Evolutionary conservation across 352 stramenopile species (phyloP).

Genomic region (Globisporangium megalacanthum): DNA sequence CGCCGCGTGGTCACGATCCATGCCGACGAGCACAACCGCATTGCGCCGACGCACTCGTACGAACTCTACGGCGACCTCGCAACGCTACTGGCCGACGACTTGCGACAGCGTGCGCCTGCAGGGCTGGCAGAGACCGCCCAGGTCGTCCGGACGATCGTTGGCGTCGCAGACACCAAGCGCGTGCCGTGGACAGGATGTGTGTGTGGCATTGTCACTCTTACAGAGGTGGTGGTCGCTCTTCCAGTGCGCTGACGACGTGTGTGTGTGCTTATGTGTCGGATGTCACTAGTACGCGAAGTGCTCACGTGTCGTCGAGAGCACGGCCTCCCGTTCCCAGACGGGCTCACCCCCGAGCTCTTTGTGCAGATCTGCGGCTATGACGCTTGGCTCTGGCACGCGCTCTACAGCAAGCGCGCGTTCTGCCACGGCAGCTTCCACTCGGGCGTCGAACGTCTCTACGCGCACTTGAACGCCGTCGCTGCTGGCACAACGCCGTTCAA

Average conservation of each 20-base stretch:
- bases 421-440: slow-evolving; percentile 52
- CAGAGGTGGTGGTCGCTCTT: background rate
- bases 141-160: slow-evolving; percentile 41
- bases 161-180: slow-evolving; percentile 22
- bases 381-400: slow-evolving; percentile 67
- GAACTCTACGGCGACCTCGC: slow-evolving; percentile 52
- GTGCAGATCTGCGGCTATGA: slow-evolving; percentile 56
- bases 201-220: slow-evolving; percentile 9
- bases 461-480: slow-evolving; percentile 34
- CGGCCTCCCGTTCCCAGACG: slow-evolving; percentile 44
- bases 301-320: slow-evolving; percentile 63
- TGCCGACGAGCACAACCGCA: slow-evolving; percentile 37
- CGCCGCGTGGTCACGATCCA: slow-evolving; percentile 30
- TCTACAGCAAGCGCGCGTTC: slow-evolving; percentile 68
- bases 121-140: slow-evolving; percentile 30
- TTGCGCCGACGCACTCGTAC: slow-evolving; percentile 61
- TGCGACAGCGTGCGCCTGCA: slow-evolving; percentile 38
- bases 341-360: slow-evolving; percentile 54
- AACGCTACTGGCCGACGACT: slow-evolving; percentile 40
- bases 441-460: slow-evolving; percentile 51
- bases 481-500: slow-evolving; percentile 26
- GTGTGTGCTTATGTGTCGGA: background rate
- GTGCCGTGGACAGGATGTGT: slow-evolving; percentile 68
- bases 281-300: slow-evolving; percentile 57
- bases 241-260: background rate